Percentiles rank a stretch among this genome's conserved stretches.
These are phyloP conservation scores for Rosa chinensis DNA, from an alignment of 306 rosid genomes.

Conservation along the genomic window DNA sequence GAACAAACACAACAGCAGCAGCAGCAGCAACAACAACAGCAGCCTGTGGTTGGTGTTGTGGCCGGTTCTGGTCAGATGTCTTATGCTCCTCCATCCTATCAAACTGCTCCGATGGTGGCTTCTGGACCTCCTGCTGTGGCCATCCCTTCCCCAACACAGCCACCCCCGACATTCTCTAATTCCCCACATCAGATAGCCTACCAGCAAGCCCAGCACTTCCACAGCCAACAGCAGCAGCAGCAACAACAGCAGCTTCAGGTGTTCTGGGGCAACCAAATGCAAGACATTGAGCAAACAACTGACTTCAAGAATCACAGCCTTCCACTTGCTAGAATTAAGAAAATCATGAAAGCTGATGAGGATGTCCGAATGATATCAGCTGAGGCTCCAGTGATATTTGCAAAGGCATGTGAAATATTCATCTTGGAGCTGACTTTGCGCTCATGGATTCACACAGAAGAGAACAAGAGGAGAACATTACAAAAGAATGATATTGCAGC, in stretches of 20 bases:
- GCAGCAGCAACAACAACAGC: conserved; percentile 36
- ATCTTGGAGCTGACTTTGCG: conserved; percentile 77
- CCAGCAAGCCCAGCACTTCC: conserved; percentile 77
- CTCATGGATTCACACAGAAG: conserved; percentile 81
- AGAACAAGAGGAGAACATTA: conserved; percentile 76
- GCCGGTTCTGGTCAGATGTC: conserved; percentile 51
- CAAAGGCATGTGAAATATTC: conserved; percentile 84
- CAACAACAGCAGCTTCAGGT: conserved; percentile 73
- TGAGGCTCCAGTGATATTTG: conserved; percentile 78
- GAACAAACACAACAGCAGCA: conserved; percentile 56
- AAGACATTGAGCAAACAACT: conserved; percentile 60
- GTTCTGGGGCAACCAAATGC: conserved; percentile 82
- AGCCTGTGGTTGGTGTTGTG: conserved; percentile 42
- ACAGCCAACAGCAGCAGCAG: conserved; percentile 70
- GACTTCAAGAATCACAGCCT: conserved; percentile 72
- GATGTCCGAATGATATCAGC: conserved; percentile 84
- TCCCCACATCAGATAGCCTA: conserved; percentile 60
- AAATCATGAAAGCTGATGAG: conserved; percentile 89
- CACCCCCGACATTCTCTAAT: conserved; percentile 55
- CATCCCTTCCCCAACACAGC: conserved; percentile 52
- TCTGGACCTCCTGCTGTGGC: conserved; percentile 55
- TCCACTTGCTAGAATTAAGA: conserved; percentile 72
- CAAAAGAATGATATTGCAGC: conserved; percentile 82
- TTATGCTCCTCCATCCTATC: conserved; percentile 56
- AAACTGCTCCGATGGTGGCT: conserved; percentile 59